These are phyloP conservation scores for Aspergillus carbonarius DNA, from an alignment of 2,329 filamentous ascomycete genomes.

Conservation along the genomic window DNA sequence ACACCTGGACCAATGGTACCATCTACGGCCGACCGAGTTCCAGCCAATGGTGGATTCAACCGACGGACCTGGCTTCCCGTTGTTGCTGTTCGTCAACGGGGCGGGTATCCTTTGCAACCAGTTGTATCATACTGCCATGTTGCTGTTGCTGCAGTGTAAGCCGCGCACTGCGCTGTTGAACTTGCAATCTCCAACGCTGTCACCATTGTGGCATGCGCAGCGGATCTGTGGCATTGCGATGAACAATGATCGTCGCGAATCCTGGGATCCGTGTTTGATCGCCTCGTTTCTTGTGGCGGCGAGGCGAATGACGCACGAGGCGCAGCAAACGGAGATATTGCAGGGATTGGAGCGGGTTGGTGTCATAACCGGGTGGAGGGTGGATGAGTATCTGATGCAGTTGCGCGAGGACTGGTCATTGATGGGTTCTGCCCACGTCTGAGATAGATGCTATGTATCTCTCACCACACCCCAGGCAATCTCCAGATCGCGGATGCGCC, in stretches of 20 bases:
- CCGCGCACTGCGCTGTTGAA: slow-evolving; percentile 45
- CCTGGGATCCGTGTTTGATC: slow-evolving; percentile 52
- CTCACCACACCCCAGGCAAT: slow-evolving; percentile 28
- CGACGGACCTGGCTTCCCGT: slow-evolving; percentile 30
- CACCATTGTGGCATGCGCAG: slow-evolving; percentile 51
- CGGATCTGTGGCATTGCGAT: slow-evolving; percentile 52
- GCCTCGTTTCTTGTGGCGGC: slow-evolving; percentile 49
- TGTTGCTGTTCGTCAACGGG: slow-evolving; percentile 49
- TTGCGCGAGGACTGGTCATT: slow-evolving; percentile 24
- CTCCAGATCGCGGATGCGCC: slow-evolving; percentile 56
- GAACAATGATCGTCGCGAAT: slow-evolving; percentile 47
- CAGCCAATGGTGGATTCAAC: slow-evolving; percentile 37
- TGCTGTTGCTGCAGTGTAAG: slow-evolving; percentile 53
- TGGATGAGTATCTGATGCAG: slow-evolving; percentile 17
- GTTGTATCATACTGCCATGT: slow-evolving; percentile 57
- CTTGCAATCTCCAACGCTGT: slow-evolving; percentile 36
- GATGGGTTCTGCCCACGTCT: too few relatives aligned
- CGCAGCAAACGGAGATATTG: slow-evolving; percentile 48
- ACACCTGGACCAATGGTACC: slow-evolving; percentile 30
- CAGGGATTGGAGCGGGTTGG: slow-evolving; percentile 40
- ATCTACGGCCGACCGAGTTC: slow-evolving; percentile 28
- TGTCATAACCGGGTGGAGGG: slow-evolving; percentile 45
- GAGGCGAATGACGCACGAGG: slow-evolving; percentile 50
- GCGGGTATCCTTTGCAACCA: slow-evolving; percentile 51
- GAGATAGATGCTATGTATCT: too few relatives aligned